Evolutionary conservation across 495 filamentous ascomycete genomes (phyloP).

Genomic region (Trichocladium antarcticum): DNA sequence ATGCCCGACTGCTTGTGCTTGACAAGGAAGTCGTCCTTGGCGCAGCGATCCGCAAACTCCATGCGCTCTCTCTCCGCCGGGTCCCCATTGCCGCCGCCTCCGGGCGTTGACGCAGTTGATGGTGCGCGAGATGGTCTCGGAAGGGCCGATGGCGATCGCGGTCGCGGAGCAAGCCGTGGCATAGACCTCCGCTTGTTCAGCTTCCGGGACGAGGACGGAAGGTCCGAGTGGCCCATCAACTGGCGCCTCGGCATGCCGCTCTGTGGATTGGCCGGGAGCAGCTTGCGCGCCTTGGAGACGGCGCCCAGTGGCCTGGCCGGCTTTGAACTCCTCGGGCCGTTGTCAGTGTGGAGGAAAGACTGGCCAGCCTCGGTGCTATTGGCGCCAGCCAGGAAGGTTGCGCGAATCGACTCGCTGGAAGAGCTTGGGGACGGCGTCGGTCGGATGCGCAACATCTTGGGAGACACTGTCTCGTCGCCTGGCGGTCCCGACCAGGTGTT

Average conservation of each 20-base stretch:
- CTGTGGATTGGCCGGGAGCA: conserved; percentile 18
- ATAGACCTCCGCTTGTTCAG: not conserved
- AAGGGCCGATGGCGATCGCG: not conserved
- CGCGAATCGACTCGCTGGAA: conserved; percentile 28
- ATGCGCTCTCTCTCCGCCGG: not conserved
- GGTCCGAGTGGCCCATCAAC: not conserved
- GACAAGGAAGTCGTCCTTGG: conserved; percentile 55
- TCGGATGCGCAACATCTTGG: conserved; percentile 27
- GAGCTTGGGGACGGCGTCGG: conserved; percentile 24
- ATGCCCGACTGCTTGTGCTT: conserved; percentile 50
- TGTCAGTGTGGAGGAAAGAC: not conserved
- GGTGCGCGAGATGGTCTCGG: not conserved
- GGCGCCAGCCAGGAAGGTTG: conserved; percentile 15
- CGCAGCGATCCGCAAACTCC: conserved; percentile 11
- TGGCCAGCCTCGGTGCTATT: conserved; percentile 12
- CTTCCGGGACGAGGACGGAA: conserved; percentile 6
- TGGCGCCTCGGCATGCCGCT: not conserved
- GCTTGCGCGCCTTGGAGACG: conserved; percentile 20
- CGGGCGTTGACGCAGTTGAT: not conserved
- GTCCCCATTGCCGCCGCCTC: not conserved
- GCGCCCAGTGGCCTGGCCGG: not conserved
- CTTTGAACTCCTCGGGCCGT: not conserved
- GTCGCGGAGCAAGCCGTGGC: not conserved
- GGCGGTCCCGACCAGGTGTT: not conserved
- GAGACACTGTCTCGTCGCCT: conserved; percentile 24